A percentile compares a stretch with the other conserved stretches of the same genome.
Evolutionary conservation across 345 rosid species (phyloP).

Genomic region (Hibiscus trionum): DNA sequence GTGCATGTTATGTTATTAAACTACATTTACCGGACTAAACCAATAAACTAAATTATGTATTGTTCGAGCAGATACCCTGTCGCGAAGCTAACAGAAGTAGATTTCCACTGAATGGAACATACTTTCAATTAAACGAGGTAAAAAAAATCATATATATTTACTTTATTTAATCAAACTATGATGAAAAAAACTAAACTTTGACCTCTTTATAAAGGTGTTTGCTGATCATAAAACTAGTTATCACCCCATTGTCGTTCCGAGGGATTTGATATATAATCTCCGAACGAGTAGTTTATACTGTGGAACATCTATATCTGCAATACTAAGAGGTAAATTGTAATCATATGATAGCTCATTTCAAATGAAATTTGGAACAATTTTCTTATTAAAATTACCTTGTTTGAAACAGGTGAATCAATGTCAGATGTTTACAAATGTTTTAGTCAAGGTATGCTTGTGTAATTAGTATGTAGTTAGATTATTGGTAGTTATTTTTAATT

Average conservation of each 20-base stretch:
- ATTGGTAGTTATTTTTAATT: not conserved
- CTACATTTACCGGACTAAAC: not conserved
- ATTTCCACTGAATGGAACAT: conserved; percentile 77
- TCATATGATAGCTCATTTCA: not conserved
- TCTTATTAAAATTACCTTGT: not conserved
- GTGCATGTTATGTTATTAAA: too few relatives aligned
- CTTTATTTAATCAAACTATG: not conserved
- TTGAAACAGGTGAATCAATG: conserved; percentile 10
- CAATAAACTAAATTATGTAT: not conserved
- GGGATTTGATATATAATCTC: conserved; percentile 28
- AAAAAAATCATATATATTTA: conserved; percentile 12
- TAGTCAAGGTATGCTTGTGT: conserved; percentile 28
- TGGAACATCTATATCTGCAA: conserved; percentile 38
- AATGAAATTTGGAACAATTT: too few relatives aligned
- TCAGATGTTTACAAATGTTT: conserved; percentile 23
- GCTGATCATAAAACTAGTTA: conserved; percentile 56
- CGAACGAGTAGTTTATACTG: conserved; percentile 31
- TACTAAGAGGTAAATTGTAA: conserved; percentile 27
- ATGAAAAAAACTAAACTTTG: too few relatives aligned
- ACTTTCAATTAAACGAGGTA: conserved; percentile 74
- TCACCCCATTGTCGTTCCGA: conserved; percentile 29
- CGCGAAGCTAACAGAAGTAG: conserved; percentile 43
- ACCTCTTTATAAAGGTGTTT: conserved; percentile 40
- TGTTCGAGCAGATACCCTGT: conserved; percentile 48
- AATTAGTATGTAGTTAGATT: not conserved